Evolutionary conservation across 2,329 filamentous ascomycete species (phyloP), one percentile per base, ranked within the genome.

Genomic region (Exophiala phaeomuriformis): DNA sequence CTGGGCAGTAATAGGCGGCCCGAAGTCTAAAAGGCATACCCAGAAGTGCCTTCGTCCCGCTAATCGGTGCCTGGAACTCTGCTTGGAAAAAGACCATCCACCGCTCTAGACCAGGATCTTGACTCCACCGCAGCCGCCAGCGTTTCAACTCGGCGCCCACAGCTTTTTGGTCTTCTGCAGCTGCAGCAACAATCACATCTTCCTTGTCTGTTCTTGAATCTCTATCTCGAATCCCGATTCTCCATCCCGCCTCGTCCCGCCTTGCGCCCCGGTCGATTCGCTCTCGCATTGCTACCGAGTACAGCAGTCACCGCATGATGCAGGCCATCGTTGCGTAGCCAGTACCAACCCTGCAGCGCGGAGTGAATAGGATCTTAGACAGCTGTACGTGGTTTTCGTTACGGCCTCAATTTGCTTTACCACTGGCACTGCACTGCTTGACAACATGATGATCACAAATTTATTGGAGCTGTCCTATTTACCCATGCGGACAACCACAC

Each of bases 391-490:
- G 28, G 10, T 41, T 28, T 9, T 41, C 39, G 6, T 27, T 9
- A 28, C 10, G 28, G 27, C 39, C 19, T 9, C 19, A 35, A 2
- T 10, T 35, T 6, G 33, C 33, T 6, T 10, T 6, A 10, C 6
- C 33, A 35, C 33, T 10, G 33, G 12, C 10, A 27, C 39, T 41
- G 39, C 29, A n/a, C 28, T 29, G 12, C 8, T 45, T 19, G n/a
- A 28, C 35, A 49, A 29, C 12, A 58, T 65, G 64, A 66, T 66
- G 64, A 66, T 57, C 57, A 53, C 33, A 47, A 61, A 19, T 19
- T 19, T 66, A 66, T 66, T 66, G 64, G 64, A 66, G 64, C 64
- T 66, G 64, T 65, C 64, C 63, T 63, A 66, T 54, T 56, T 51
- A 48, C 10, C 45, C 37, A 51, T 66, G 64, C 60, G 64, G 64